Percentiles rank a stretch among this genome's conserved stretches.
These are phyloP conservation scores for Phyllosticta paracitricarpa DNA, from an alignment of 2,329 filamentous ascomycete species.

Conservation along the genomic window DNA sequence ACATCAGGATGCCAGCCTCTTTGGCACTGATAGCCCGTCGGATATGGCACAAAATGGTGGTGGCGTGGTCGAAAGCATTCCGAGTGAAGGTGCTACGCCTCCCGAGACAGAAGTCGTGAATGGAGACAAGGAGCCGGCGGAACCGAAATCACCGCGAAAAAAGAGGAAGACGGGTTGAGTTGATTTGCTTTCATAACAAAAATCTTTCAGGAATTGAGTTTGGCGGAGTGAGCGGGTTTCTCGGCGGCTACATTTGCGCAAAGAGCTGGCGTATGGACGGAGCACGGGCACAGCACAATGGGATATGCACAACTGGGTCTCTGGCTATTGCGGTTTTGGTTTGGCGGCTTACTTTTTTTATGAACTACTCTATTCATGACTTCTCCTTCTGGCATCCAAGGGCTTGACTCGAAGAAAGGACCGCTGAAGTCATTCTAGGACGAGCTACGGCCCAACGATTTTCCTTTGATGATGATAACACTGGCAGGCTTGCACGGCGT, in stretches of 20 bases:
- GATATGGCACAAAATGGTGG: slow-evolving; percentile 9
- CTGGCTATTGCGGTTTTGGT: background rate
- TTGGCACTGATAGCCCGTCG: background rate
- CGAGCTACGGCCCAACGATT: background rate
- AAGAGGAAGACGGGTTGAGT: slow-evolving; percentile 7
- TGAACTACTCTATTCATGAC: background rate
- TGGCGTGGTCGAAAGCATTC: slow-evolving; percentile 24
- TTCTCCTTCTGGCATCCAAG: background rate
- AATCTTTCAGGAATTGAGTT: background rate
- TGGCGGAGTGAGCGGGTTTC: background rate
- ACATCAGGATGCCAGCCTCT: background rate
- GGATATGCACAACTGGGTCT: background rate
- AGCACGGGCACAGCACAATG: background rate
- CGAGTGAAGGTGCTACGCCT: slow-evolving; percentile 21
- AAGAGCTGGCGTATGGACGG: background rate
- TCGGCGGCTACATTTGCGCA: background rate
- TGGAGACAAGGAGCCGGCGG: background rate
- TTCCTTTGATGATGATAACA: background rate
- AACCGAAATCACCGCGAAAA: slow-evolving; percentile 5
- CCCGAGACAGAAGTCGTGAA: background rate
- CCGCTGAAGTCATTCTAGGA: background rate
- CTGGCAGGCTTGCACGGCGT: background rate
- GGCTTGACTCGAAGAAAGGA: background rate
- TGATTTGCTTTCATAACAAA: background rate
- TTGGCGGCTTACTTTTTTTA: background rate